Conservation (phyloP, 805 yeast genomes). For the Hanseniaspora guilliermondii region DNA sequence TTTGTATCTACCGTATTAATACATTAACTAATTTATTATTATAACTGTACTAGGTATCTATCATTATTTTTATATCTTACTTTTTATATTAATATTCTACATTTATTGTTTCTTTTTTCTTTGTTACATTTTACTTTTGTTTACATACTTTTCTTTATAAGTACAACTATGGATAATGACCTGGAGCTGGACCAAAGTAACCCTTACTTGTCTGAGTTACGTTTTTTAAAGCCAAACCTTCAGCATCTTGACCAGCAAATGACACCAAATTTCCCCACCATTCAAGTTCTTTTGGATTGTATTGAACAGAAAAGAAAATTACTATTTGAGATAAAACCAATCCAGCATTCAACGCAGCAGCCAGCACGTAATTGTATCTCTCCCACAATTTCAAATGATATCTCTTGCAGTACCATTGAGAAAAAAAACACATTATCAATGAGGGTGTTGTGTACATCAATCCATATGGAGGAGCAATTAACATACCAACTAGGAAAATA, state of each 20-base stretch:
- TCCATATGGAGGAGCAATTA: conserved; percentile 42
- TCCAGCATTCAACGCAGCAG: conserved; percentile 50
- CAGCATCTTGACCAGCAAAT: conserved; percentile 18
- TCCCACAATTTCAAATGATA: conserved; percentile 45
- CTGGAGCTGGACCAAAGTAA: conserved; percentile 22
- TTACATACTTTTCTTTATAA: no score
- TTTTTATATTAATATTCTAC: no score
- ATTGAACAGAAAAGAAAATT: conserved; percentile 42
- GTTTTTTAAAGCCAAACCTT: conserved; percentile 15
- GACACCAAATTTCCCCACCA: conserved; percentile 56
- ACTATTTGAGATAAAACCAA: conserved; percentile 47
- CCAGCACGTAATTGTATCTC: conserved; percentile 46
- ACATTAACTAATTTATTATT: no score
- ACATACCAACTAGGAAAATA: conserved; percentile 39
- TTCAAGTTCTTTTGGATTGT: conserved; percentile 29
- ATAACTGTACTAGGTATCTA: no score
- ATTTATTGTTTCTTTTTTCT: no score
- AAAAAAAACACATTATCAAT: conserved; percentile 27
- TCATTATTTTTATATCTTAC: no score
- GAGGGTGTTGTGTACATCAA: conserved; percentile 27
- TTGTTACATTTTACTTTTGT: no score
- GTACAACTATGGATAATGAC: conserved; percentile 27
- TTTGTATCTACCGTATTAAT: no score
- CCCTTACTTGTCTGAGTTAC: conserved; percentile 17
- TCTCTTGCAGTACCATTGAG: conserved; percentile 40